phyloP scores from a whole-genome alignment of 371 early-diverging fungal species.

The Modicella reniformis region DNA sequence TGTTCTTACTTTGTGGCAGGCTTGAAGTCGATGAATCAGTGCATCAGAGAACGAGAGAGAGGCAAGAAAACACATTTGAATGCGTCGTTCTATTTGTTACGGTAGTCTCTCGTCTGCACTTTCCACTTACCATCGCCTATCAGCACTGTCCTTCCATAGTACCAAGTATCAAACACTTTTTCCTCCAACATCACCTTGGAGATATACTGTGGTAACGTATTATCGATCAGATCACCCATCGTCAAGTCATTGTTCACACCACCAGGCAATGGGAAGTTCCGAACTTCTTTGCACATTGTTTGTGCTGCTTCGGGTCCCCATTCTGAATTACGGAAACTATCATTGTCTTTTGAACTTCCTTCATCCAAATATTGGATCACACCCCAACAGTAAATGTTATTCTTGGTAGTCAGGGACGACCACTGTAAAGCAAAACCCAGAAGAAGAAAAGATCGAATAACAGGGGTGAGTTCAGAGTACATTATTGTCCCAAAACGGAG shows the following conservation, averaged over 20 bases:
- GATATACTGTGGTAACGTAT: conserved; percentile 7
- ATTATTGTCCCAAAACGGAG: no score
- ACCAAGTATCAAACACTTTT: conserved; percentile 28
- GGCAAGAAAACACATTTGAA: background rate
- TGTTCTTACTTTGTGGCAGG: background rate
- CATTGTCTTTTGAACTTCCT: conserved; percentile 4
- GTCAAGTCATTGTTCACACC: conserved; percentile 19
- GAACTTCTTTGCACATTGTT: conserved; percentile 34
- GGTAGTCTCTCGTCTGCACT: background rate
- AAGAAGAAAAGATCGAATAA: background rate
- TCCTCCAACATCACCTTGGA: conserved; percentile 32
- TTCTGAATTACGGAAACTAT: conserved; percentile 31
- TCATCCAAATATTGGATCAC: conserved; percentile 19
- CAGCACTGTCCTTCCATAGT: conserved; percentile 14
- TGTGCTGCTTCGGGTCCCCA: conserved; percentile 35
- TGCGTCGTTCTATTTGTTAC: background rate
- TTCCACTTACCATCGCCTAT: conserved; percentile 23
- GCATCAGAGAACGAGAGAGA: background rate
- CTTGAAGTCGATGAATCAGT: background rate
- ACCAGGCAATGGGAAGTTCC: conserved; percentile 14
- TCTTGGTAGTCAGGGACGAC: background rate
- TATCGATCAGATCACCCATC: conserved; percentile 28
- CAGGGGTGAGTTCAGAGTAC: no score
- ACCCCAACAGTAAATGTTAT: conserved; percentile 25
- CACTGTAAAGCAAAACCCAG: conserved; percentile 12